A percentile compares a stretch with the other conserved stretches of the same genome.
Conservation (phyloP, 1,284 basidiomycete species). For the Rhodotorula sp. region DNA sequence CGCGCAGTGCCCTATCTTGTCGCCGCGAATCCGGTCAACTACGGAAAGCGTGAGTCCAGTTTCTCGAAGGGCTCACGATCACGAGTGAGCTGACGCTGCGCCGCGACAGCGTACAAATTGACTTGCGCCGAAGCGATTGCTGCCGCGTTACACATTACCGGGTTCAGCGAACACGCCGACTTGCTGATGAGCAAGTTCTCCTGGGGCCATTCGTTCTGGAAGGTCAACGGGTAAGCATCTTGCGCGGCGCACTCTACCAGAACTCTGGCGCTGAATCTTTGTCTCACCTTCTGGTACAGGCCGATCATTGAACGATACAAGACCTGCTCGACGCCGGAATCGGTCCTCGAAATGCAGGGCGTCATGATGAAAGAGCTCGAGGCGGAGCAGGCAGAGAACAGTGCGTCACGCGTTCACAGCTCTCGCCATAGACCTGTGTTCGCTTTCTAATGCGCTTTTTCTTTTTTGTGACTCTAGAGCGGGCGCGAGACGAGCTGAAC, state of each 20-base stretch:
- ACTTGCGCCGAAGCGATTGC: constrained; percentile 74
- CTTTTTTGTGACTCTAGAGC: background rate
- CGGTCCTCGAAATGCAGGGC: constrained; percentile 67
- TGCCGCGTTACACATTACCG: constrained; percentile 86
- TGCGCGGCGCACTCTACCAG: background rate
- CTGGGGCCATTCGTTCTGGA: constrained; percentile 81
- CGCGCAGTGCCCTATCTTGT: constrained; percentile 80
- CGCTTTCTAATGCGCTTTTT: background rate
- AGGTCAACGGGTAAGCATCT: constrained; percentile 65
- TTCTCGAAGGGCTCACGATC: background rate
- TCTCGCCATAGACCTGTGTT: background rate
- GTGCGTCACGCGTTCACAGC: constrained; percentile 43
- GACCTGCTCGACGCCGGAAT: constrained; percentile 64
- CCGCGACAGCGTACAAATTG: constrained; percentile 41
- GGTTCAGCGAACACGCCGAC: constrained; percentile 75
- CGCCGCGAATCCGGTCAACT: constrained; percentile 91
- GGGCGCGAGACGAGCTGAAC: constrained; percentile 41
- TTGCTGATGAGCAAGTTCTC: constrained; percentile 72
- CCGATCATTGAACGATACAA: constrained; percentile 68
- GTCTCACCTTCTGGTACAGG: constrained; percentile 44
- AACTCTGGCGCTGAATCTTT: background rate
- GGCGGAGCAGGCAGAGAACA: constrained; percentile 59
- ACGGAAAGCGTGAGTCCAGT: constrained; percentile 71
- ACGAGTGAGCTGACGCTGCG: background rate
- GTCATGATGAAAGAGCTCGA: constrained; percentile 72